Conservation (phyloP, 2,329 filamentous ascomycete genomes). For the Blumeriella jaapii region DNA sequence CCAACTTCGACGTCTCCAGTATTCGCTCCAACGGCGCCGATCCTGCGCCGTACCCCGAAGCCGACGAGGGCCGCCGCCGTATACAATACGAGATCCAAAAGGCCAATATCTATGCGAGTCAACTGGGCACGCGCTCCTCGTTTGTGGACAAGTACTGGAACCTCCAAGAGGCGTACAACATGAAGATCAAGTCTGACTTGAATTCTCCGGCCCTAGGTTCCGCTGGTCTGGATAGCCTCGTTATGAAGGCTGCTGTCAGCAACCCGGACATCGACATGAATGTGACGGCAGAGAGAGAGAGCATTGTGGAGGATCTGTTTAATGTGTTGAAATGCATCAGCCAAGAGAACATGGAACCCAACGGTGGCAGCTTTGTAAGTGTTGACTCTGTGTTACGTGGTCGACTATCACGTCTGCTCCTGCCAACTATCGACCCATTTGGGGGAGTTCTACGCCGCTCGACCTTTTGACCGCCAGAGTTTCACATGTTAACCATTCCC, state of each 20-base stretch:
- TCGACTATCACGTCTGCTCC: background rate
- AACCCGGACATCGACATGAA: constrained; percentile 31
- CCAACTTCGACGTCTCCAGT: constrained; percentile 31
- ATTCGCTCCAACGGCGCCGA: constrained; percentile 15
- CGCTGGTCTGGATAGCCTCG: constrained; percentile 19
- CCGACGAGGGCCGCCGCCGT: constrained; percentile 32
- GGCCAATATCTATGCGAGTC: constrained; percentile 76
- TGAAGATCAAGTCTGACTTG: constrained; percentile 25
- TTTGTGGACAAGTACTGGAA: constrained; percentile 80
- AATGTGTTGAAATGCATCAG: constrained; percentile 65
- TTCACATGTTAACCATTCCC: constrained; percentile 5
- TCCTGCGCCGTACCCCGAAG: constrained; percentile 21
- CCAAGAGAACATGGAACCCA: constrained; percentile 73
- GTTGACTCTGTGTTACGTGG: background rate
- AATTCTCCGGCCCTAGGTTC: constrained; percentile 21
- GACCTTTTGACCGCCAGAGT: too few species aligned
- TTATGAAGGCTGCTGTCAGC: constrained; percentile 31
- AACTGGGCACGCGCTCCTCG: constrained; percentile 71
- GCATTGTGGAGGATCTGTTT: constrained; percentile 71
- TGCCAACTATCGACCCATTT: too few species aligned
- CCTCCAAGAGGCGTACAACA: constrained; percentile 54
- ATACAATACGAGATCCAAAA: constrained; percentile 85
- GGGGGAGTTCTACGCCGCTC: too few species aligned
- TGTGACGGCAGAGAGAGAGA: constrained; percentile 66
- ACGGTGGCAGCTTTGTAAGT: constrained; percentile 52